Conservation (phyloP, 345 rosid species). For the Limnanthes douglasii region DNA sequence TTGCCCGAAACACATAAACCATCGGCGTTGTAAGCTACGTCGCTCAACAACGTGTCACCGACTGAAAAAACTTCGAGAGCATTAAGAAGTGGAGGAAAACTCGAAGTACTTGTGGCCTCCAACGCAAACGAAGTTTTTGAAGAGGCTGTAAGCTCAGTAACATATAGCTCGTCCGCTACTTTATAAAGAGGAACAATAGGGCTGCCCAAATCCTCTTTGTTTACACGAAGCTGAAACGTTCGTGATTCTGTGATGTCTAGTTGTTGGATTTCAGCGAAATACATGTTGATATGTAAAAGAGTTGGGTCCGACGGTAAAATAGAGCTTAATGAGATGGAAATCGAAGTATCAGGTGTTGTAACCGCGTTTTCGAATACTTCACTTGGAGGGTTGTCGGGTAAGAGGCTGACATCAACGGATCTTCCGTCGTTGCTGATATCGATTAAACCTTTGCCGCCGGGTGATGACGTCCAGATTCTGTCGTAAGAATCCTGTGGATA, state of each 20-base stretch:
- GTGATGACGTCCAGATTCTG: constrained; percentile 24
- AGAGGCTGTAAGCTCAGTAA: constrained; percentile 11
- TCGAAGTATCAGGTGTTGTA: constrained; percentile 9
- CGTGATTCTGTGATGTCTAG: constrained; percentile 20
- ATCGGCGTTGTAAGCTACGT: constrained; percentile 18
- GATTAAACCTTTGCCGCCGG: constrained; percentile 4
- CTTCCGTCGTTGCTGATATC: constrained; percentile 1
- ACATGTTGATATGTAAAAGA: constrained; percentile 18
- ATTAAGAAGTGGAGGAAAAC: constrained; percentile 32
- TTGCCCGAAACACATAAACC: constrained; percentile 29
- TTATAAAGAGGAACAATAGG: constrained; percentile 18
- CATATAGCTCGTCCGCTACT: constrained; percentile 5
- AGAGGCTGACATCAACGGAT: constrained; percentile 1
- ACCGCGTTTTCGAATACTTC: constrained; percentile 20
- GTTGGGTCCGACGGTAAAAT: constrained; percentile 8
- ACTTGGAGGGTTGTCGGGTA: constrained; percentile 22
- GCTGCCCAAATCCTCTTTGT: background rate
- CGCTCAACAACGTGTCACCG: constrained; percentile 7
- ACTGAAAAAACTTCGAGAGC: constrained; percentile 24
- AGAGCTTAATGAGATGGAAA: background rate
- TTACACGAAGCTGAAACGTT: constrained; percentile 13
- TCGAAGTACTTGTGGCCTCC: constrained; percentile 18
- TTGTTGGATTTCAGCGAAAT: constrained; percentile 25
- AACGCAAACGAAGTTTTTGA: constrained; percentile 17
- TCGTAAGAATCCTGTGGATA: constrained; percentile 14